Evolutionary conservation across 305 asterid species (phyloP), one percentile per base, ranked within the genome.

Genomic region (Rubia peregrina): DNA sequence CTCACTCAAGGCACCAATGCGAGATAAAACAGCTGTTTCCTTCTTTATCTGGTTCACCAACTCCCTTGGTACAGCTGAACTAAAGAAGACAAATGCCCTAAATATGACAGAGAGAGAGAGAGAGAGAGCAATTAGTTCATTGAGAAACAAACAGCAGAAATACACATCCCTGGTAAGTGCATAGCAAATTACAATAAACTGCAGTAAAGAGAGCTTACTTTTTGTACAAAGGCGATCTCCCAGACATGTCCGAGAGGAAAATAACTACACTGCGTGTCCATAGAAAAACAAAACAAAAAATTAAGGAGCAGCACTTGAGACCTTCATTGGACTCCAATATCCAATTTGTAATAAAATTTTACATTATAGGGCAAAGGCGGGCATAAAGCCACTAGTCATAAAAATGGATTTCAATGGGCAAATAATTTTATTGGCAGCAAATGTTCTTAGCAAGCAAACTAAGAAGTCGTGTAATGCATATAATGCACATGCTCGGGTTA

Each of bases 1-100:
- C 96, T 95, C 99, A 86, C 96, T 90, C 76, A 95, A 82, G 78
- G 98, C 97, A 80, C 99, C 96, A 75, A 95, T 87, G 76, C 99
- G 98, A 73, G 98, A 79, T 80, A 90, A 74, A 76, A 92, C 98
- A 84, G 89, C 88, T 76, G 85, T 83, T 73, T 90, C 92, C 84
- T 79, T 89, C 85, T 89, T 95, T 73, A 95, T 88, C 85, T 87
- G 86, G 80, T 80, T 83, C 76, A 95, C 99, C 83, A 90, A 76
- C 77, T 95, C 99, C 42, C 84, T 81, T 30, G 96, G 69, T 80
- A 92, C 89, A 69, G 98, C 87, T 77, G 99, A 92, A 88, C 99
- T 95, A 73, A 95, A 95, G 89, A 91, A 95, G 67, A 95, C 90
- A 74, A 86, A 95, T 68, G 99, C 97, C 90, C 99, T 95, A 70